Evolutionary conservation across 1,139 yeast genomes (phyloP).

Genomic region (Yamadazyma dushanensis): DNA sequence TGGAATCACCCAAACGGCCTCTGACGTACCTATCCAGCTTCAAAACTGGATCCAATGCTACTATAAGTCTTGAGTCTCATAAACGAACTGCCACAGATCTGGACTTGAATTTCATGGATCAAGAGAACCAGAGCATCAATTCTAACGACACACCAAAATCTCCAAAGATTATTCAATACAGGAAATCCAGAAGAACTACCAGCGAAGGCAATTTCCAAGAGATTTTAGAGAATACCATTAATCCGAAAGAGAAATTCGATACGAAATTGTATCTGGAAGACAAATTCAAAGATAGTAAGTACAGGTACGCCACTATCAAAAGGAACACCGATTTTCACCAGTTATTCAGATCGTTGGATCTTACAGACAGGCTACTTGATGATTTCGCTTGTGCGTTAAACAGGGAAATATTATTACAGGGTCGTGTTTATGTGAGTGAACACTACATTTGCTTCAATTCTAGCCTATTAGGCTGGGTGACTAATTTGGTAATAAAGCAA

Average conservation of each 20-base stretch:
- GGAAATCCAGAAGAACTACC: slow-evolving; percentile 40
- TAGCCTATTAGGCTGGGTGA: slow-evolving; percentile 91
- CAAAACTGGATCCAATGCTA: slow-evolving; percentile 11
- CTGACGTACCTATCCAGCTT: slow-evolving; percentile 5
- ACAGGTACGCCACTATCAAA: slow-evolving; percentile 61
- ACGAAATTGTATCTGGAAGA: slow-evolving; percentile 39
- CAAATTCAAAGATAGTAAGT: slow-evolving; percentile 33
- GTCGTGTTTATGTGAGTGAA: slow-evolving; percentile 82
- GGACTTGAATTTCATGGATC: slow-evolving; percentile 8
- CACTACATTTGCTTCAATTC: slow-evolving; percentile 84
- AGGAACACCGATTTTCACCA: slow-evolving; percentile 81
- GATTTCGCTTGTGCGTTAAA: slow-evolving; percentile 91
- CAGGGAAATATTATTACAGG: slow-evolving; percentile 87
- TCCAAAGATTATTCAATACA: slow-evolving; percentile 50
- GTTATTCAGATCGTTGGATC: slow-evolving; percentile 67
- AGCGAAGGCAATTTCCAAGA: slow-evolving; percentile 33
- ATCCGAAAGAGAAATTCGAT: slow-evolving; percentile 31
- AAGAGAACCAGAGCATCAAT: slow-evolving; percentile 8
- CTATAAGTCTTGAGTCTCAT: slow-evolving; percentile 12
- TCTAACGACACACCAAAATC: slow-evolving; percentile 18
- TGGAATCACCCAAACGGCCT: slow-evolving; percentile 14
- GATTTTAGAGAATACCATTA: slow-evolving; percentile 16
- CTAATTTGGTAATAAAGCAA: slow-evolving; percentile 71
- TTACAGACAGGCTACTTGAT: slow-evolving; percentile 71
- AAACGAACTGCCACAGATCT: slow-evolving; percentile 12